Percentiles rank a stretch among this genome's conserved stretches.
phyloP scores from a whole-genome alignment of 2,329 filamentous ascomycete species.

The Epichloe scottii region DNA sequence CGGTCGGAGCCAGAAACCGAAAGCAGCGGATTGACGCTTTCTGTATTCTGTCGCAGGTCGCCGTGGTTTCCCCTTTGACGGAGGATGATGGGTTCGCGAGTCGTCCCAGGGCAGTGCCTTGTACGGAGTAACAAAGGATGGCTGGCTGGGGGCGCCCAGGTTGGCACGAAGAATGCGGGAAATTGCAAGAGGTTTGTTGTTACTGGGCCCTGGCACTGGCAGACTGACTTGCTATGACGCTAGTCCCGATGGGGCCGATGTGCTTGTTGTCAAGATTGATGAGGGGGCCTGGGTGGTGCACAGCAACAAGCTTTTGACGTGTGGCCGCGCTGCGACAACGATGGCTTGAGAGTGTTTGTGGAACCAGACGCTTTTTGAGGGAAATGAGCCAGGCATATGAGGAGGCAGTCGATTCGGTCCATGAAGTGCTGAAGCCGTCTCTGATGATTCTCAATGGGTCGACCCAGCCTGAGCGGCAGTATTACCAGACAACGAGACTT shows the following conservation, averaged over 20 bases:
- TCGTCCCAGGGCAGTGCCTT: neutral
- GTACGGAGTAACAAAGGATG: conserved; percentile 6
- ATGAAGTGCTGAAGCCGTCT: no score
- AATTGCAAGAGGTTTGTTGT: conserved; percentile 23
- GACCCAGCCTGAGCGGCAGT: no score
- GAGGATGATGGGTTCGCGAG: conserved; percentile 4
- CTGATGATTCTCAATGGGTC: no score
- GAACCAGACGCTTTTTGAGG: neutral
- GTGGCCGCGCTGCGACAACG: neutral
- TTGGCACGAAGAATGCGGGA: conserved; percentile 20
- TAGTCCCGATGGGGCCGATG: conserved; percentile 8
- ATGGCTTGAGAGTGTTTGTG: neutral
- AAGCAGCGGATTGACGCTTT: conserved; percentile 2
- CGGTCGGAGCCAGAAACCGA: neutral
- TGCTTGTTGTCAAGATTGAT: neutral
- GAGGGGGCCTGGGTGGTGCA: conserved; percentile 1
- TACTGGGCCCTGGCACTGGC: conserved; percentile 9
- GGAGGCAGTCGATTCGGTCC: no score
- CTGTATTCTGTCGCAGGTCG: conserved; percentile 3
- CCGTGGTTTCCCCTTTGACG: conserved; percentile 4
- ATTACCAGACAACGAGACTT: no score
- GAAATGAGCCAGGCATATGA: neutral
- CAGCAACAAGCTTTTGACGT: neutral
- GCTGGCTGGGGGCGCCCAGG: conserved; percentile 4
- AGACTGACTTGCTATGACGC: conserved; percentile 10